Evolutionary conservation across 768 basidiomycete genomes (phyloP), one percentile per base, ranked within the genome.

Genomic region (Lyophyllum atratum): DNA sequence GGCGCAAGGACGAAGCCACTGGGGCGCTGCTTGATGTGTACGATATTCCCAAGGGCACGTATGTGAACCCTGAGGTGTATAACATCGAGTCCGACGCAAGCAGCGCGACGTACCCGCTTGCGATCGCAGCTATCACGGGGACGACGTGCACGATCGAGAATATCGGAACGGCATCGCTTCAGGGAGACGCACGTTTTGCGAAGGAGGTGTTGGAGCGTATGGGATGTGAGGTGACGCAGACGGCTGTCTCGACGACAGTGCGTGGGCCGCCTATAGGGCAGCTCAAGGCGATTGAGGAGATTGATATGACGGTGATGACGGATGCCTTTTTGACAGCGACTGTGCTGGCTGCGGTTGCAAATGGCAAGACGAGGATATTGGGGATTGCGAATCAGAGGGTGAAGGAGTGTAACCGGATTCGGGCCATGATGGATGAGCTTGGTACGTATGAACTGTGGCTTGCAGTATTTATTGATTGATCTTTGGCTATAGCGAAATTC

Each of bases 291-390:
- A 80, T 97, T 49, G 92, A 90, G 50, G 83, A 87, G 64, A 85
- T 98, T 21, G 93, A 98, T 69, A 98, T 98, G 97, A 94, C 97
- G 72, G 87, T 89, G n/a, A 98, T 99, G 97, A 99, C 97, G 7
- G 97, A 99, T 70, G 97, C 96, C 21, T 99, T 99, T 79, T 82
- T 98, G 75, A 98, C 95, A 2, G 96, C 97, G 9, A 90, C 86
- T 11, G 95, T 89, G 8, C 76, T 99, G 19, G 95, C 93, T 51
- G 96, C 97, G 54, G 91, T 97, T 21, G 77, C 85, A 0, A 70
- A 72, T 39, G 85, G 84, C 10, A 84, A 85, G 61, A 90, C 94
- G 9, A 81, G 93, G 58, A 98, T 99, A 62, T 69, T 90, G 48
- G 95, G 97, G 1, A 98, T 99, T 61, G 95, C 96, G 34, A 99